Evolutionary conservation across 139 green algal species (phyloP).

Genomic region (Nannochloris sp.): DNA sequence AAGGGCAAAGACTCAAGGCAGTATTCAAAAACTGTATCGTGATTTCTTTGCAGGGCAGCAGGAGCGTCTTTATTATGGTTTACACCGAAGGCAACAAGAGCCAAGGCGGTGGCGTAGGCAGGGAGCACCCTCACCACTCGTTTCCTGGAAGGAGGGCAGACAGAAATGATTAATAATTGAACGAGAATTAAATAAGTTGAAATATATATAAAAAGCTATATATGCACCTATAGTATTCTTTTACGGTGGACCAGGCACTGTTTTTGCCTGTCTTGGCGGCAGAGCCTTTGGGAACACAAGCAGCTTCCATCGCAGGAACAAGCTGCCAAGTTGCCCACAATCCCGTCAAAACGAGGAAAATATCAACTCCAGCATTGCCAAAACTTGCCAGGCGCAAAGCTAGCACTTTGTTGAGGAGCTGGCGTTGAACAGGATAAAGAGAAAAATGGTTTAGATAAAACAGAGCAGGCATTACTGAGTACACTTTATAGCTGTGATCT

Average conservation of each 20-base stretch:
- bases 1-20: slow-evolving; percentile 1
- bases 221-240: background rate
- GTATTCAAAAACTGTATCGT: slow-evolving; percentile 1
- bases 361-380: background rate
- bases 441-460: background rate
- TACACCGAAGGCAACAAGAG: background rate
- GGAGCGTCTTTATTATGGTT: background rate
- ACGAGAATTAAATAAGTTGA: too few relatives aligned
- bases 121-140: background rate
- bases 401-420: background rate
- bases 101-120: background rate
- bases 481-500: background rate
- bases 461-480: background rate
- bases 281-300: too few relatives aligned
- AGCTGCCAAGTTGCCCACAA: background rate
- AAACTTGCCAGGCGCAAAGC: background rate
- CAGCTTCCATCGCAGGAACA: background rate
- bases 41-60: background rate
- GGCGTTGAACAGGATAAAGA: background rate
- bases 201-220: too few relatives aligned
- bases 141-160: background rate
- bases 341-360: background rate
- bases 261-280: too few relatives aligned
- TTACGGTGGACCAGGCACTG: background rate
- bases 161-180: too few relatives aligned